A percentile compares a stretch with the other conserved stretches of the same genome.
phyloP scores from a whole-genome alignment of 2,329 filamentous ascomycete genomes.

The Aspergillus udagawae region DNA sequence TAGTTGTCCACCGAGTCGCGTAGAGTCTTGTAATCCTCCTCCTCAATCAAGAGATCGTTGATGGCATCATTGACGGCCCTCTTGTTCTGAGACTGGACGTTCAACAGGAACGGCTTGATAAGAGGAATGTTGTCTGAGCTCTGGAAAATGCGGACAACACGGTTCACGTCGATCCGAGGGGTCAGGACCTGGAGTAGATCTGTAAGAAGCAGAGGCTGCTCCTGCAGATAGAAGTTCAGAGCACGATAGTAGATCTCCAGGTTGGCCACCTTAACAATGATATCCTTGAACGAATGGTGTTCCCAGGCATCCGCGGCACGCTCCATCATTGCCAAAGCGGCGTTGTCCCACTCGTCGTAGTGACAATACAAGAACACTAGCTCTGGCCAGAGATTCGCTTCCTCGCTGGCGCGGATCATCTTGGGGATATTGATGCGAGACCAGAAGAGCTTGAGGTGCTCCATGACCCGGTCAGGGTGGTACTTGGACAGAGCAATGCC shows the following conservation, averaged over 20 bases:
- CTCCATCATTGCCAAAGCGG: constrained; percentile 95
- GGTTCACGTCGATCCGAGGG: constrained; percentile 93
- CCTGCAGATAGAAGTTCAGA: constrained; percentile 94
- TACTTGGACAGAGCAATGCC: constrained; percentile 92
- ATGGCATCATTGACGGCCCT: constrained; percentile 96
- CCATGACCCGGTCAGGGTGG: constrained; percentile 93
- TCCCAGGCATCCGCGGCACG: constrained; percentile 97
- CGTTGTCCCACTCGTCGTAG: constrained; percentile 98
- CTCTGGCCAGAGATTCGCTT: constrained; percentile 95
- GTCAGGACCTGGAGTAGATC: constrained; percentile 89
- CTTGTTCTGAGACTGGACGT: constrained; percentile 96
- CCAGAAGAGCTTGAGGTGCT: constrained; percentile 99
- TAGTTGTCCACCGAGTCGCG: constrained; percentile 97
- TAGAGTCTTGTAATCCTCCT: constrained; percentile 98
- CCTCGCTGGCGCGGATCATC: constrained; percentile 89
- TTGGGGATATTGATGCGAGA: constrained; percentile 95
- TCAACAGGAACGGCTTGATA: constrained; percentile 98
- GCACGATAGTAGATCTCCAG: constrained; percentile 98
- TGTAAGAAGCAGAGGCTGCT: constrained; percentile 93
- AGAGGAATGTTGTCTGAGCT: constrained; percentile 96
- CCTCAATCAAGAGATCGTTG: constrained; percentile 95
- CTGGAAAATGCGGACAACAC: constrained; percentile 98
- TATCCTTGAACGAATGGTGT: constrained; percentile 99
- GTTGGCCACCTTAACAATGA: constrained; percentile 94
- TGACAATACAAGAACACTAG: constrained; percentile 97